Evolutionary conservation across 768 basidiomycete species (phyloP).

Genomic region (Boletellus sp.): DNA sequence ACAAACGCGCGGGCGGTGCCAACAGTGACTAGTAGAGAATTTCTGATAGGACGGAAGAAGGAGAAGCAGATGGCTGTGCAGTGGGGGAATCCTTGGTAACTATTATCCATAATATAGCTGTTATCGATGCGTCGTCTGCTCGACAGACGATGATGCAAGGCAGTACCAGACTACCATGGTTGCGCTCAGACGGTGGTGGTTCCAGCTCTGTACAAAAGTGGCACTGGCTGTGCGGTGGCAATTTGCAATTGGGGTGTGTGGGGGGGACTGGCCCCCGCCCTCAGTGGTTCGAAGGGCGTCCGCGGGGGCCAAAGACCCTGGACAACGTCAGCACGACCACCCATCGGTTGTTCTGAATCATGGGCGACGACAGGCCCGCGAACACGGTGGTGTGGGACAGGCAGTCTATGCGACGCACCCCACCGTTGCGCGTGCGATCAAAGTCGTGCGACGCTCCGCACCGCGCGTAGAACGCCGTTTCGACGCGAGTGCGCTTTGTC

Average conservation of each 20-base stretch:
- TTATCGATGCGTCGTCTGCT: neutral
- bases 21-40: too few species aligned
- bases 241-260: neutral
- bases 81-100: slow-evolving; percentile 7
- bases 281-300: neutral
- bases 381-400: slow-evolving; percentile 47
- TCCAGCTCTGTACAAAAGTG: neutral
- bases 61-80: neutral
- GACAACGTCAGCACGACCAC: slow-evolving; percentile 44
- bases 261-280: neutral
- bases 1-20: too few species aligned
- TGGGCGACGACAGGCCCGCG: slow-evolving; percentile 46
- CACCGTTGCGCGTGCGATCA: slow-evolving; percentile 33
- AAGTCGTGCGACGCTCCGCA: slow-evolving; percentile 40
- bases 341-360: slow-evolving; percentile 37
- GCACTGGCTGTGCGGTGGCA: slow-evolving; percentile 2
- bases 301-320: slow-evolving; percentile 25
- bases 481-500: slow-evolving; percentile 43
- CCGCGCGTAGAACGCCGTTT: slow-evolving; percentile 41
- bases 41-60: neutral
- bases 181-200: neutral
- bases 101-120: slow-evolving; percentile 5
- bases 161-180: slow-evolving; percentile 12
- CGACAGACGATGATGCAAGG: neutral
- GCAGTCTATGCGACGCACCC: slow-evolving; percentile 48